Evolutionary conservation across 306 rosid species (phyloP), one percentile per base, ranked within the genome.

Genomic region (Coriaria nepalensis): DNA sequence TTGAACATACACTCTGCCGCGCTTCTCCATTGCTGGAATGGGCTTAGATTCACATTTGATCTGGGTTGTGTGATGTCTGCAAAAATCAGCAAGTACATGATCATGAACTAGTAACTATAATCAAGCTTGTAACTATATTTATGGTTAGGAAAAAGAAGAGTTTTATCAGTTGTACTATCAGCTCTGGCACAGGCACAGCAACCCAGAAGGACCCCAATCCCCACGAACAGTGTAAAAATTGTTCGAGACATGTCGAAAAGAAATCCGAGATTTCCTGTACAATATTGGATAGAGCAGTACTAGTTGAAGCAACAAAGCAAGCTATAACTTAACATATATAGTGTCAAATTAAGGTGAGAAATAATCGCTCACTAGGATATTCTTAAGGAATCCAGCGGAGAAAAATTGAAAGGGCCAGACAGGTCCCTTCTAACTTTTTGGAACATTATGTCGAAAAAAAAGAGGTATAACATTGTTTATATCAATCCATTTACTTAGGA

Each of bases 1-100:
- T 46, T 57, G 29, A 6, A 36, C 53, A 57, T 45, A 45, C 62
- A 57, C n/a, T 57, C 62, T 3, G 13, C 62, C 13, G 62, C 62
- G 45, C 62, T 57, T 35, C 53, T 37, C 62, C 62, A 57, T 29
- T 32, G 38, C 38, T 57, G 62, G 32, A 9, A 0, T n/a, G 38
- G 38, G 33, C 0, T 57, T 35, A 57, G 32, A 47, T 57, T 57
- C 5, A 36, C 38, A n/a, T 57, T 57, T 37, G 45, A 2, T 39
- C 53, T 37, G 1, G 62, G 62, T 10, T 57, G 20, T 7, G 38
- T 46, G 53, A 46, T 10, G 36, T 57, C 62, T 57, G 35, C 29
- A 20, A 20, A 45, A 46, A 44, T 20, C 29, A 37, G 15, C 37
- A 10, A 9, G 4, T 9, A 50, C 2, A 14, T 0, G 14, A 7